These are phyloP conservation scores for Ophiocytium majus DNA, from an alignment of 352 stramenopile species.

Conservation along the genomic window DNA sequence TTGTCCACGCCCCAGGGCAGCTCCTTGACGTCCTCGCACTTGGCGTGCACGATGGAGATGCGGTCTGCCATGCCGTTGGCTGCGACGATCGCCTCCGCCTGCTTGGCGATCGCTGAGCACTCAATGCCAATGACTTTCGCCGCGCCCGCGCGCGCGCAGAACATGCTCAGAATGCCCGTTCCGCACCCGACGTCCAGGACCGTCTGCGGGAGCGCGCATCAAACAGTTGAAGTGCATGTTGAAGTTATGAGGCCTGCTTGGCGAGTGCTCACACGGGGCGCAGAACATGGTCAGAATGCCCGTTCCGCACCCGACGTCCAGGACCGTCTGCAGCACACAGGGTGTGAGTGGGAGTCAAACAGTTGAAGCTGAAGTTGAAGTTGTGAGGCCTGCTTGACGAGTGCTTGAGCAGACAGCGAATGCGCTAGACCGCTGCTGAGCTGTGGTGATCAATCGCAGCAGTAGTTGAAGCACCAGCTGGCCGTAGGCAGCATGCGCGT, in stretches of 20 bases:
- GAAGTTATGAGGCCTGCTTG: no score
- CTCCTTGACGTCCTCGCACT: constrained; percentile 76
- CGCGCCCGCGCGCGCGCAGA: constrained; percentile 60
- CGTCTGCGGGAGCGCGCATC: neutral
- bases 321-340: constrained; percentile 65
- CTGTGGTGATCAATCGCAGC: no score
- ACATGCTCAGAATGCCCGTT: constrained; percentile 63
- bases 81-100: constrained; percentile 88
- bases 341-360: no score
- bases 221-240: neutral
- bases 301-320: constrained; percentile 63
- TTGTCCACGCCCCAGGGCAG: constrained; percentile 74
- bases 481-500: no score
- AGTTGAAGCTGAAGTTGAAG: no score
- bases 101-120: constrained; percentile 59
- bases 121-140: constrained; percentile 61
- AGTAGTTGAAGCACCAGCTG: no score
- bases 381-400: no score
- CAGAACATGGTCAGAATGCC: constrained; percentile 64
- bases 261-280: no score
- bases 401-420: no score
- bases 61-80: constrained; percentile 85
- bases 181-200: constrained; percentile 63
- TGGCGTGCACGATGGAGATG: constrained; percentile 84
- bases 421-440: no score